Conservation (phyloP, 2,329 filamentous ascomycete genomes). For the Mycosphaerella arachidis region DNA sequence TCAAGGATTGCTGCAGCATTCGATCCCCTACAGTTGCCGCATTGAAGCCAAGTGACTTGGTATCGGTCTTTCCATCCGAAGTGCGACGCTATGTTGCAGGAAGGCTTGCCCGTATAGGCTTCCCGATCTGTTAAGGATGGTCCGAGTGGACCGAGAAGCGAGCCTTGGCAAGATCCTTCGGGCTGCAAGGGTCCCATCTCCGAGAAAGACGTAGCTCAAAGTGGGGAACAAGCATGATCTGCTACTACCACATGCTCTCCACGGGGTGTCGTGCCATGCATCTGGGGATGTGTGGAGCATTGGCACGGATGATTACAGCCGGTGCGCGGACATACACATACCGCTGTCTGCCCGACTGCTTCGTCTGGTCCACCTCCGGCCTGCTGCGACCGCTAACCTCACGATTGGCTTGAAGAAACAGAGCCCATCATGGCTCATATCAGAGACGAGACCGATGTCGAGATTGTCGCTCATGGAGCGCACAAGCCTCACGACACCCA, state of each 20-base stretch:
- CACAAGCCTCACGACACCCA: conserved; percentile 19
- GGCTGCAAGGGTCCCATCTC: neutral
- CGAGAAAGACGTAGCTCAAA: neutral
- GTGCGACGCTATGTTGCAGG: neutral
- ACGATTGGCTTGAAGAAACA: neutral
- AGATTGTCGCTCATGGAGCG: conserved; percentile 18
- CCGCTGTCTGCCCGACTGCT: neutral
- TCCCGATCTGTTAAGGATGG: neutral
- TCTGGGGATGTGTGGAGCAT: neutral
- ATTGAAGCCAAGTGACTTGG: neutral
- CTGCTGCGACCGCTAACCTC: neutral
- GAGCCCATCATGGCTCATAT: conserved; percentile 11
- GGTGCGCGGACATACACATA: neutral
- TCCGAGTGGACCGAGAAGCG: neutral
- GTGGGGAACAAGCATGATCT: neutral
- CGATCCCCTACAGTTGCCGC: conserved; percentile 1
- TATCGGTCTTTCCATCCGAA: conserved; percentile 4
- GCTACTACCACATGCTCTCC: neutral
- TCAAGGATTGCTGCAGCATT: neutral
- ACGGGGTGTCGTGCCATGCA: neutral
- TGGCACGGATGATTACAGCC: neutral
- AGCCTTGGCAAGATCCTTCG: neutral
- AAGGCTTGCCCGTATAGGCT: neutral
- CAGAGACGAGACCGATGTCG: conserved; percentile 20
- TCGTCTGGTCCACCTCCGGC: neutral